A percentile compares a stretch with the other conserved stretches of the same genome.
phyloP scores from a whole-genome alignment of 805 yeast species.

The Candida insectorum region DNA sequence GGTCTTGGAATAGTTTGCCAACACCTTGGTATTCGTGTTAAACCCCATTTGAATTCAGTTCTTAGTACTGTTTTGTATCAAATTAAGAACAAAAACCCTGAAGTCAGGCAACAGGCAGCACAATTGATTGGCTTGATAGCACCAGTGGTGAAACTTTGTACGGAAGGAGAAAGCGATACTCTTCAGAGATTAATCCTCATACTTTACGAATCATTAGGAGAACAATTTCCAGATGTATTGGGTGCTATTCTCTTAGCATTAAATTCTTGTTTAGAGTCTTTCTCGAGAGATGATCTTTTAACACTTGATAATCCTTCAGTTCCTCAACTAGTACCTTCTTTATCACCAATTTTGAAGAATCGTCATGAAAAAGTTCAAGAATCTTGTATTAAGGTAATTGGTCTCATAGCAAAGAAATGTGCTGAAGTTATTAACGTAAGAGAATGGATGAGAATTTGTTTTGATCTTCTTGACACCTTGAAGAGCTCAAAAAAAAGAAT shows the following conservation, averaged over 20 bases:
- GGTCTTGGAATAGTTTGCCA: conserved; percentile 63
- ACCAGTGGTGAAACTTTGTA: conserved; percentile 62
- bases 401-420: conserved; percentile 74
- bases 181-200: conserved; percentile 69
- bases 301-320: conserved; percentile 61
- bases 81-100: conserved; percentile 65
- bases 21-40: conserved; percentile 60
- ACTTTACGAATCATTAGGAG: conserved; percentile 88
- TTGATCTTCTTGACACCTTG: conserved; percentile 83
- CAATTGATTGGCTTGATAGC: conserved; percentile 68
- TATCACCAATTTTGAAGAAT: conserved; percentile 88
- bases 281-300: conserved; percentile 59
- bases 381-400: conserved; percentile 72
- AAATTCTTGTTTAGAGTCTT: conserved; percentile 54
- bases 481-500: conserved; percentile 76
- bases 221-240: conserved; percentile 88
- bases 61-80: conserved; percentile 71
- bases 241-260: conserved; percentile 81
- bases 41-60: conserved; percentile 70
- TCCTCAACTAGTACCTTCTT: conserved; percentile 75
- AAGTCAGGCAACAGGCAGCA: conserved; percentile 80
- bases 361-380: conserved; percentile 90
- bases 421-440: conserved; percentile 83
- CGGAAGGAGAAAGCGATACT: conserved; percentile 54
- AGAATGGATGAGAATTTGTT: conserved; percentile 97